Conservation (phyloP, 805 yeast genomes). For the Wickerhamiella brachini region DNA sequence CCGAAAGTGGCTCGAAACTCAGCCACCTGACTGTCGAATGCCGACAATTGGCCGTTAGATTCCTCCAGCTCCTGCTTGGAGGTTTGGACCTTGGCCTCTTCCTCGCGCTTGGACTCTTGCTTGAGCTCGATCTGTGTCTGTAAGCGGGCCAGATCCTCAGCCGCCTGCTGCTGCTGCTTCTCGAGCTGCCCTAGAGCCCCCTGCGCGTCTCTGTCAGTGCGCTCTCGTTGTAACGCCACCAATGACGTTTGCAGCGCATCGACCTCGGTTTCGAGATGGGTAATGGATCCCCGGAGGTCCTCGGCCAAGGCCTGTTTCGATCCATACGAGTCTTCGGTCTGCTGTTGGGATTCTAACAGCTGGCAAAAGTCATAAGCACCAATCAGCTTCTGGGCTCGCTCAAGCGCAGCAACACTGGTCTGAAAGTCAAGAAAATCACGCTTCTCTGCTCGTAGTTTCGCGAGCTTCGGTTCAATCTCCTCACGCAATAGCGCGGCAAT, state of each 20-base stretch:
- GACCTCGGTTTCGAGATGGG: conserved; percentile 43
- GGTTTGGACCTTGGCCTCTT: background rate
- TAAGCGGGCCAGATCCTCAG: conserved; percentile 3
- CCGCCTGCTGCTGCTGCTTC: background rate
- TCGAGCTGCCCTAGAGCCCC: background rate
- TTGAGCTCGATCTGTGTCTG: conserved; percentile 2
- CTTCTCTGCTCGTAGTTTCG: conserved; percentile 66
- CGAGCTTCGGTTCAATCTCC: conserved; percentile 87
- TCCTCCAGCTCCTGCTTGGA: conserved; percentile 25
- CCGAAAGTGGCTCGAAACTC: conserved; percentile 3
- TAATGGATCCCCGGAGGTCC: background rate
- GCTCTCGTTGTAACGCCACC: conserved; percentile 45
- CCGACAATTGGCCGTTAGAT: conserved; percentile 24
- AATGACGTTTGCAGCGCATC: conserved; percentile 37
- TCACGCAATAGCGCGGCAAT: conserved; percentile 60
- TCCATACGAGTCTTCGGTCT: background rate
- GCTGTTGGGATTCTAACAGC: conserved; percentile 8
- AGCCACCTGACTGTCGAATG: conserved; percentile 1
- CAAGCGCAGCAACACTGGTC: conserved; percentile 67
- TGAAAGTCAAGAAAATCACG: conserved; percentile 75
- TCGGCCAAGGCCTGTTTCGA: background rate
- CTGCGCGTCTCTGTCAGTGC: conserved; percentile 21
- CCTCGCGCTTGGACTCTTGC: background rate
- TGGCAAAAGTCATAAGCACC: conserved; percentile 60
- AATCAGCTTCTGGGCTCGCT: conserved; percentile 56